These are phyloP conservation scores for Wickerhamomyces subpelliculosus DNA, from an alignment of 805 yeast species.

Conservation along the genomic window DNA sequence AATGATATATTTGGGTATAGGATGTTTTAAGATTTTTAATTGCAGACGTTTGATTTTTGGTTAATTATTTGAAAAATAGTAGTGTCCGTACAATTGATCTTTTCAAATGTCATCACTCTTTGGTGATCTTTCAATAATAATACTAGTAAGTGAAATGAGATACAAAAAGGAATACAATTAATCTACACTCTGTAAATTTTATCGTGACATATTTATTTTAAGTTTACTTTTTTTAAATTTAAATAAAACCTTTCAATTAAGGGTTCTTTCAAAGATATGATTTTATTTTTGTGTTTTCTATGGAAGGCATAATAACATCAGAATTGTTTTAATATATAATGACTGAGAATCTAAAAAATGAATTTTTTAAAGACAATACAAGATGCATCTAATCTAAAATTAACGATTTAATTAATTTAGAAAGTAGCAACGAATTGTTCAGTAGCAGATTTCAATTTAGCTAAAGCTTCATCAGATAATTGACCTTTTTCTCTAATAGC, in stretches of 20 bases:
- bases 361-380: neutral
- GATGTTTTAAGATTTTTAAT: too few species aligned
- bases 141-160: too few species aligned
- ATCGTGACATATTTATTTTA: conserved; percentile 4
- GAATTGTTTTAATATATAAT: conserved; percentile 1
- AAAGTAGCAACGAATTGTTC: conserved; percentile 91
- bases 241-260: conserved; percentile 1
- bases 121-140: too few species aligned
- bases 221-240: neutral
- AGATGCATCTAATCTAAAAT: conserved; percentile 2
- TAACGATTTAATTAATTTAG: too few species aligned
- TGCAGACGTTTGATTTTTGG: too few species aligned
- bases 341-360: neutral
- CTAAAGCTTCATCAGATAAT: conserved; percentile 82
- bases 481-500: conserved; percentile 87
- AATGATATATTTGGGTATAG: too few species aligned
- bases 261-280: neutral
- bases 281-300: conserved; percentile 1
- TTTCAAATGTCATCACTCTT: too few species aligned
- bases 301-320: conserved; percentile 2
- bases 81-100: too few species aligned
- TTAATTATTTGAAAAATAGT: too few species aligned
- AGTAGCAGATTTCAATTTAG: conserved; percentile 82
- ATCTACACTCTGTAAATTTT: neutral
- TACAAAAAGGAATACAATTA: too few species aligned